A percentile compares a stretch with the other conserved stretches of the same genome.
Conservation (phyloP, 768 basidiomycete species). For the Boletus rubescentipes region DNA sequence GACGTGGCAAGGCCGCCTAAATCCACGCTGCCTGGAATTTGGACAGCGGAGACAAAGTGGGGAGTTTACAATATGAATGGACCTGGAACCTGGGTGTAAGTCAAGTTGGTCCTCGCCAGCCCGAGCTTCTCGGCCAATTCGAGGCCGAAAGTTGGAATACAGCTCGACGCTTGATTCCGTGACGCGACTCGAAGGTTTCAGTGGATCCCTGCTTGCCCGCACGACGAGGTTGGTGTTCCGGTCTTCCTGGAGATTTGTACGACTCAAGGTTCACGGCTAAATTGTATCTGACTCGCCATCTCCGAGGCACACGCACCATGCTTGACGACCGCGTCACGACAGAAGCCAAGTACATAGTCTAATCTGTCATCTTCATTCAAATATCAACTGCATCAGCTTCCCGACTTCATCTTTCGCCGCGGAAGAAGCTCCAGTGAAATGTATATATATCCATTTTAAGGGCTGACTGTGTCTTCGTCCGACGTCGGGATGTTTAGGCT, state of each 20-base stretch:
- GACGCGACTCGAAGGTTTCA: too few species aligned
- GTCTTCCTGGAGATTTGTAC: neutral
- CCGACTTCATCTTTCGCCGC: neutral
- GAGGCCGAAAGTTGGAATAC: too few species aligned
- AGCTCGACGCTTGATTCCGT: too few species aligned
- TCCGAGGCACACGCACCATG: neutral
- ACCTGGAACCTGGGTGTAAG: too few species aligned
- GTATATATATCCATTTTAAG: neutral
- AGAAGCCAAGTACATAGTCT: neutral
- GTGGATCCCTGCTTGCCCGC: neutral
- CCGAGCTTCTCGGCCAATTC: too few species aligned
- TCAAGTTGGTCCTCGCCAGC: neutral
- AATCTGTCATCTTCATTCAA: neutral
- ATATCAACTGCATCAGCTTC: neutral
- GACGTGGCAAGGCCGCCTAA: neutral
- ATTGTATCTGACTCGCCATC: neutral
- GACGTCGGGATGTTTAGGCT: neutral
- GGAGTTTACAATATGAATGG: too few species aligned
- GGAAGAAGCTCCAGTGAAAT: neutral
- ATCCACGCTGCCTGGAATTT: too few species aligned
- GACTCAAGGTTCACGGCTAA: neutral
- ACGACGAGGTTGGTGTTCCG: neutral
- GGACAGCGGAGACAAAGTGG: too few species aligned
- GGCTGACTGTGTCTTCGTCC: neutral
- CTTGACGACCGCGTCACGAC: conserved; percentile 1